A percentile compares a stretch with the other conserved stretches of the same genome.
These are phyloP conservation scores for Cruciata laevipes DNA, from an alignment of 257 asterid genomes.

Conservation along the genomic window DNA sequence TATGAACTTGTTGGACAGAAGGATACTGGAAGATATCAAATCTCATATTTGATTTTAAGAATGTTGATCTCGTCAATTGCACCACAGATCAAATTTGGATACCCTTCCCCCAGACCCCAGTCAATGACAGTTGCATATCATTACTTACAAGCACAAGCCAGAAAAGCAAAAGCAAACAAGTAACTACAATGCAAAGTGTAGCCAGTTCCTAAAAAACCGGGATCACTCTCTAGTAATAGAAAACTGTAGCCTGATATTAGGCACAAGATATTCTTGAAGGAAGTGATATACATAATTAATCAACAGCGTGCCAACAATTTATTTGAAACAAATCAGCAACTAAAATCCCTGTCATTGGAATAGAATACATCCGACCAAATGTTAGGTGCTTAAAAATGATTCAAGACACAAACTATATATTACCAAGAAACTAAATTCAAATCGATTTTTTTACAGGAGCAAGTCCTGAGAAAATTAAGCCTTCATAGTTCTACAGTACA, in stretches of 20 bases:
- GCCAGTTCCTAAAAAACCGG: not conserved
- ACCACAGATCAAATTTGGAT: not conserved
- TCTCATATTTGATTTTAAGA: not conserved
- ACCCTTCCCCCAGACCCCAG: not conserved
- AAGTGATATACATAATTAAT: not conserved
- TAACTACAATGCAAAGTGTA: not conserved
- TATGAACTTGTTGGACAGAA: not conserved
- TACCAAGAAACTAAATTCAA: not conserved
- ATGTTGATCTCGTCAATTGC: not conserved
- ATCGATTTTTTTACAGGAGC: not conserved
- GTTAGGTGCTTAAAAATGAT: not conserved
- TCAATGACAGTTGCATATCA: not conserved
- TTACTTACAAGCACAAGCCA: not conserved
- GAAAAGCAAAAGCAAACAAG: not conserved
- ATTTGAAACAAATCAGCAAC: not conserved
- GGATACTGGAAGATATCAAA: not conserved
- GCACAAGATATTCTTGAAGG: not conserved
- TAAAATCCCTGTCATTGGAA: not conserved
- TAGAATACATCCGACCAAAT: not conserved
- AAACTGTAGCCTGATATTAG: too few relatives aligned
- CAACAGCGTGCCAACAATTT: not conserved
- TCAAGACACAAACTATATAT: not conserved
- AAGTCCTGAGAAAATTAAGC: not conserved
- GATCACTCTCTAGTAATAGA: not conserved
- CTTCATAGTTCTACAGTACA: not conserved